Evolutionary conservation across 441 rosid genomes (phyloP).

Genomic region (Erodium moschatum): DNA sequence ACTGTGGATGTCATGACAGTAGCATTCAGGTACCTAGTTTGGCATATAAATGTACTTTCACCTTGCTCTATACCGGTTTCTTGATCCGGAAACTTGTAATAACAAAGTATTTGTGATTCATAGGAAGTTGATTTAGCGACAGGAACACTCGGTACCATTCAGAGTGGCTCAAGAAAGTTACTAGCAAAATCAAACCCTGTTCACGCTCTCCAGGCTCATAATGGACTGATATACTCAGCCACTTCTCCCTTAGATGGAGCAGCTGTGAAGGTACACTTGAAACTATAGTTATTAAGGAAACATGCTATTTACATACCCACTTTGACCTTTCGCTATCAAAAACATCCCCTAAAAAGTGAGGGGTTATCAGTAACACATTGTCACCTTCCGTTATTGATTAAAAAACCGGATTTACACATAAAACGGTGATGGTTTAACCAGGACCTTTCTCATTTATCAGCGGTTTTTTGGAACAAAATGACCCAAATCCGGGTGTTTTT

Average conservation of each 20-base stretch:
- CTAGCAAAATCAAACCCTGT: slow-evolving; percentile 50
- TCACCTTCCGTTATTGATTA: no score
- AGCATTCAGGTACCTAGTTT: slow-evolving; percentile 49
- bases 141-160: slow-evolving; percentile 47
- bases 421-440: no score
- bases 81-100: not conserved
- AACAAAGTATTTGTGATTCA: not conserved
- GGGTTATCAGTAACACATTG: no score
- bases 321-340: no score
- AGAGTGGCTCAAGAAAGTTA: slow-evolving; percentile 51
- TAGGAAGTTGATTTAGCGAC: slow-evolving; percentile 73
- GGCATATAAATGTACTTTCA: not conserved
- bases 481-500: no score
- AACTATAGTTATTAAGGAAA: not conserved
- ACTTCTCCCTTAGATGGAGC: slow-evolving; percentile 47
- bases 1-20: slow-evolving; percentile 62
- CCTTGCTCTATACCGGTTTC: not conserved
- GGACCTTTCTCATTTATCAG: no score
- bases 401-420: no score
- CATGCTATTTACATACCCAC: no score
- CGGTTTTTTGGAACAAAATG: no score
- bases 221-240: slow-evolving; percentile 50
- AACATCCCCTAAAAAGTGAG: no score
- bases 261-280: slow-evolving; percentile 44
- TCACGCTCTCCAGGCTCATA: slow-evolving; percentile 39